Conservation (phyloP, 2,329 filamentous ascomycete genomes). For the Talaromyces rugulosus region DNA sequence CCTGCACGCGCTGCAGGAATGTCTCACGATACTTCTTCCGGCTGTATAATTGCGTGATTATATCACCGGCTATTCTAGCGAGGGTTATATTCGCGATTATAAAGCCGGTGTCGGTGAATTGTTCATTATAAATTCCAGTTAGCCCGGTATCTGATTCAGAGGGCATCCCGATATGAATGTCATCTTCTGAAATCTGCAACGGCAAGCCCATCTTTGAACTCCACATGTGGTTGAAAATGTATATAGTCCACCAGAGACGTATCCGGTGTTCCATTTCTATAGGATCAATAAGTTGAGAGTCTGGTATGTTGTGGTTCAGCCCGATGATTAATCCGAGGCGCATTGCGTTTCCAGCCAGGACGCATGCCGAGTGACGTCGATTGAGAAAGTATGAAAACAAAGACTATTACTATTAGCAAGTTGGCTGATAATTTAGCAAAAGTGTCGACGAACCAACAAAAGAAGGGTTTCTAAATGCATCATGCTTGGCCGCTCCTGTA, state of each 20-base stretch:
- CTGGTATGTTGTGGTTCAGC: slow-evolving; percentile 39
- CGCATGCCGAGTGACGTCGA: slow-evolving; percentile 31
- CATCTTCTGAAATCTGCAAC: slow-evolving; percentile 46
- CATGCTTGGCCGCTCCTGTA: slow-evolving; percentile 42
- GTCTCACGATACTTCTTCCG: slow-evolving; percentile 33
- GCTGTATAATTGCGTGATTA: slow-evolving; percentile 31
- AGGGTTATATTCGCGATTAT: slow-evolving; percentile 35
- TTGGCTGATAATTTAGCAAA: background rate
- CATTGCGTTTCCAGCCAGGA: slow-evolving; percentile 36
- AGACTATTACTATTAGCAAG: slow-evolving; percentile 19
- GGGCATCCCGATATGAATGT: slow-evolving; percentile 40
- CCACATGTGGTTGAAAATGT: slow-evolving; percentile 44
- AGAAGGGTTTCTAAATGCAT: slow-evolving; percentile 43
- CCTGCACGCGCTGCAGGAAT: slow-evolving; percentile 38
- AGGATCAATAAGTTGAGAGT: slow-evolving; percentile 31
- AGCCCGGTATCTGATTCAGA: slow-evolving; percentile 25
- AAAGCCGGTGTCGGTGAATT: slow-evolving; percentile 35
- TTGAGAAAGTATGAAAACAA: slow-evolving; percentile 35
- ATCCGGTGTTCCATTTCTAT: slow-evolving; percentile 37
- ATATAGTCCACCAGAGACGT: slow-evolving; percentile 37
- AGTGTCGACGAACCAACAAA: slow-evolving; percentile 27
- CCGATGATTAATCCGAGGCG: slow-evolving; percentile 41
- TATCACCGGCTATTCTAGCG: slow-evolving; percentile 33
- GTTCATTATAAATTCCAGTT: slow-evolving; percentile 22
- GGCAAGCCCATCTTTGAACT: slow-evolving; percentile 48